These are phyloP conservation scores for Moelleriella libera DNA, from an alignment of 2,329 filamentous ascomycete species.

Conservation along the genomic window DNA sequence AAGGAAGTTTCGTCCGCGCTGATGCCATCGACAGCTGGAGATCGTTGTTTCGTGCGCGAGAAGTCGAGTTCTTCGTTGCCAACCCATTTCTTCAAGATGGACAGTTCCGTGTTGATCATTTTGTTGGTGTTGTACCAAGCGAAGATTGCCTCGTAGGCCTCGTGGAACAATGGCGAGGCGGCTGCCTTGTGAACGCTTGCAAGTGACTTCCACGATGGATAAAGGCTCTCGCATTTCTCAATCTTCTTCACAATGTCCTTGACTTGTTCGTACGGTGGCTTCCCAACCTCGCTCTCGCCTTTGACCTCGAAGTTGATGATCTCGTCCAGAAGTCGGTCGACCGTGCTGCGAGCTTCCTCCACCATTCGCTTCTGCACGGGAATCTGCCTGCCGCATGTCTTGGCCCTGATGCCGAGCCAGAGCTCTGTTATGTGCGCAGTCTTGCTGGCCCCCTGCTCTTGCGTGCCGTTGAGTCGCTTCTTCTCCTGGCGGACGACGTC, in stretches of 20 bases:
- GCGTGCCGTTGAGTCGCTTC: conserved; percentile 76
- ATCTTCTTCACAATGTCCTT: conserved; percentile 82
- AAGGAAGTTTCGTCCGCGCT: conserved; percentile 81
- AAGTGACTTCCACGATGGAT: conserved; percentile 66
- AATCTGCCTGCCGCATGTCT: conserved; percentile 68
- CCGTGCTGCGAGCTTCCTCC: conserved; percentile 63
- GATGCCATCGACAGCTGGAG: conserved; percentile 52
- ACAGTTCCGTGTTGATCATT: conserved; percentile 88
- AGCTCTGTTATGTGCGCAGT: conserved; percentile 64
- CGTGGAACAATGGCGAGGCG: conserved; percentile 60
- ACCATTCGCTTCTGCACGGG: conserved; percentile 77
- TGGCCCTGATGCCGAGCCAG: conserved; percentile 80
- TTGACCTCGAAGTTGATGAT: conserved; percentile 91
- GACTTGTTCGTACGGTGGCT: conserved; percentile 77
- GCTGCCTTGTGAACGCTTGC: conserved; percentile 62
- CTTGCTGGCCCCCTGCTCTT: conserved; percentile 41
- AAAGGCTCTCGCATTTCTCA: conserved; percentile 74
- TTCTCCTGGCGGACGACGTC: conserved; percentile 98
- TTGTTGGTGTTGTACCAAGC: conserved; percentile 96
- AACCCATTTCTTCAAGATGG: conserved; percentile 88
- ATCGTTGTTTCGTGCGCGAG: conserved; percentile 55
- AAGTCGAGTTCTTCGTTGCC: conserved; percentile 94
- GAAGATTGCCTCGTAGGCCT: conserved; percentile 78
- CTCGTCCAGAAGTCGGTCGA: conserved; percentile 67
- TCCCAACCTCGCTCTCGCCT: conserved; percentile 81